phyloP scores from a whole-genome alignment of 139 green algal species.

The Tetraselmis striata region DNA sequence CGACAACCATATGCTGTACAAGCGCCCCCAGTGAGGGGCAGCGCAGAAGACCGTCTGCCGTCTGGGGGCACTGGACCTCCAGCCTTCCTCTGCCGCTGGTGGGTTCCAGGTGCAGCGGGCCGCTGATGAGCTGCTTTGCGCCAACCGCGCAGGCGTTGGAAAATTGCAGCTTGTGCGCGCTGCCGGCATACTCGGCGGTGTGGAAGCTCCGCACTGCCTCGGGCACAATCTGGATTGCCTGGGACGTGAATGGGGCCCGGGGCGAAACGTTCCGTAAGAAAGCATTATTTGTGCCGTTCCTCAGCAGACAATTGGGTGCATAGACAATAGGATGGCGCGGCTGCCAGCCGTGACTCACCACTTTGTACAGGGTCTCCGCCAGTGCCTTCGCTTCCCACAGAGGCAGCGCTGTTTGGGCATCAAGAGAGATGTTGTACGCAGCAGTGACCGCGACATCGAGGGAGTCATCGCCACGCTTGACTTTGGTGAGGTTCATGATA shows the following conservation, averaged over 20 bases:
- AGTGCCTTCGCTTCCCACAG: neutral
- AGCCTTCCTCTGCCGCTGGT: neutral
- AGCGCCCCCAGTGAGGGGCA: neutral
- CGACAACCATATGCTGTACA: neutral
- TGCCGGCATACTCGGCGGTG: neutral
- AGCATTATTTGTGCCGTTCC: too few relatives aligned
- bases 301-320: neutral
- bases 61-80: neutral
- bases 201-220: neutral
- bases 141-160: neutral
- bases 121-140: neutral
- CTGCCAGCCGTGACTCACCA: neutral
- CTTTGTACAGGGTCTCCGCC: neutral
- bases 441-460: neutral
- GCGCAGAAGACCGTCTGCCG: neutral
- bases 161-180: neutral
- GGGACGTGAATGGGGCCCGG: neutral
- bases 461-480: neutral
- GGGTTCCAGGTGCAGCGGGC: neutral
- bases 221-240: neutral
- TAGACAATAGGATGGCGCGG: neutral
- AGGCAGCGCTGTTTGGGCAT: neutral
- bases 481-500: neutral
- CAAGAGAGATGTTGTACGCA: neutral
- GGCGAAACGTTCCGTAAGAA: neutral